phyloP scores from a whole-genome alignment of 2,329 filamentous ascomycete genomes.

The Penicillium expansum region DNA sequence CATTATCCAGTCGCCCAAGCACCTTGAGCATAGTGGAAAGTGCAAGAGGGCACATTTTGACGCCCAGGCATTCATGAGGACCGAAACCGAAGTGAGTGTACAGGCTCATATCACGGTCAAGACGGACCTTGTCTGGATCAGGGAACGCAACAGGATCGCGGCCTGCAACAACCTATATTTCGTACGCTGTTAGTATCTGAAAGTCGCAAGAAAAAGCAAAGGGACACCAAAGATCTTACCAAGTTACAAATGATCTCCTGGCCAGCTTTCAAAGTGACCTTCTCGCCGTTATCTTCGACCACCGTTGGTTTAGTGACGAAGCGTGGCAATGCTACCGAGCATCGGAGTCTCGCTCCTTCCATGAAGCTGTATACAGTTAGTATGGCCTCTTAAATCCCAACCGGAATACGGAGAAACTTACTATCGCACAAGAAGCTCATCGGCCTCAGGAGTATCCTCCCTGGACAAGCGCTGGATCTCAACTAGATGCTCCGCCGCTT shows the following conservation, averaged over 20 bases:
- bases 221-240: slow-evolving; percentile 24
- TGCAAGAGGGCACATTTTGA: slow-evolving; percentile 33
- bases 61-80: slow-evolving; percentile 61
- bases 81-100: slow-evolving; percentile 67
- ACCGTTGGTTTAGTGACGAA: slow-evolving; percentile 33
- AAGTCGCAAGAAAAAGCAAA: background rate
- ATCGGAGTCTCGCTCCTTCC: slow-evolving; percentile 41
- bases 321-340: slow-evolving; percentile 39
- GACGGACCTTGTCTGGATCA: slow-evolving; percentile 51
- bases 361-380: slow-evolving; percentile 35
- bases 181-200: background rate
- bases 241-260: slow-evolving; percentile 38
- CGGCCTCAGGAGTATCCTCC: slow-evolving; percentile 44
- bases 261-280: slow-evolving; percentile 35
- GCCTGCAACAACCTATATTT: slow-evolving; percentile 33
- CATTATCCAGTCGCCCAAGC: slow-evolving; percentile 41
- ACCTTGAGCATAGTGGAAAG: slow-evolving; percentile 43
- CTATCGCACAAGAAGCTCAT: slow-evolving; percentile 53
- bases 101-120: slow-evolving; percentile 58
- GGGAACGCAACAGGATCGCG: slow-evolving; percentile 38
- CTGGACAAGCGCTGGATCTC: slow-evolving; percentile 50
- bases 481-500: slow-evolving; percentile 48
- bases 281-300: slow-evolving; percentile 36
- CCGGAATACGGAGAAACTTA: slow-evolving; percentile 21
- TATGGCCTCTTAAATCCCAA: background rate